A percentile compares a stretch with the other conserved stretches of the same genome.
Conservation (phyloP, 2,329 filamentous ascomycete species). For the Hypomyces perniciosus region DNA sequence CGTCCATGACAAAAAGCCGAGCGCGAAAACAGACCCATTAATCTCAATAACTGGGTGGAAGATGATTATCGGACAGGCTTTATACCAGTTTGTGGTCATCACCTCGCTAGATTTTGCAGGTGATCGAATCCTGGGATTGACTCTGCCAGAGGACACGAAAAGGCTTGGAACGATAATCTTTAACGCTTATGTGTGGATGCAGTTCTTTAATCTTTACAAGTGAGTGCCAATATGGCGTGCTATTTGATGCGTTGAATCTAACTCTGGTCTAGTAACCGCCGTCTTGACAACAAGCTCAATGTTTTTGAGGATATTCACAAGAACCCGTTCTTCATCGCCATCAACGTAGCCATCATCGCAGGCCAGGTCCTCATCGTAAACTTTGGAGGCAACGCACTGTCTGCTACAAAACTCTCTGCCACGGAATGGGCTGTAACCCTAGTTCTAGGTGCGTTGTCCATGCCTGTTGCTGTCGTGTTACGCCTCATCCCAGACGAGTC, state of each 20-base stretch:
- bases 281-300: constrained; percentile 70
- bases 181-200: constrained; percentile 68
- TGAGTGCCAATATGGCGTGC: neutral
- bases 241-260: constrained; percentile 21
- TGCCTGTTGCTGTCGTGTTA: constrained; percentile 67
- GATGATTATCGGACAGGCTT: constrained; percentile 56
- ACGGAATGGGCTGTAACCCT: constrained; percentile 74
- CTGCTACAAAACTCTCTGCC: constrained; percentile 46
- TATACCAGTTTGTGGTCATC: constrained; percentile 53
- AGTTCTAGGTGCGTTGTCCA: constrained; percentile 65
- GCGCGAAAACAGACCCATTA: constrained; percentile 61
- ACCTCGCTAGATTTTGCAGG: constrained; percentile 56
- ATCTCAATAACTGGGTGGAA: constrained; percentile 63
- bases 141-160: neutral
- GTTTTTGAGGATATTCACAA: constrained; percentile 64
- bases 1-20: constrained; percentile 48
- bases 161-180: constrained; percentile 44
- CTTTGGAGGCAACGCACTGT: constrained; percentile 61
- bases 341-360: constrained; percentile 64
- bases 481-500: constrained; percentile 30
- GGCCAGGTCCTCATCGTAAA: constrained; percentile 69
- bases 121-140: constrained; percentile 50
- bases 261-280: constrained; percentile 33
- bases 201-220: constrained; percentile 66
- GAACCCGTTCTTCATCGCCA: constrained; percentile 66